These are phyloP conservation scores for Clavispora vitiphila DNA, from an alignment of 805 yeast species.

Conservation along the genomic window DNA sequence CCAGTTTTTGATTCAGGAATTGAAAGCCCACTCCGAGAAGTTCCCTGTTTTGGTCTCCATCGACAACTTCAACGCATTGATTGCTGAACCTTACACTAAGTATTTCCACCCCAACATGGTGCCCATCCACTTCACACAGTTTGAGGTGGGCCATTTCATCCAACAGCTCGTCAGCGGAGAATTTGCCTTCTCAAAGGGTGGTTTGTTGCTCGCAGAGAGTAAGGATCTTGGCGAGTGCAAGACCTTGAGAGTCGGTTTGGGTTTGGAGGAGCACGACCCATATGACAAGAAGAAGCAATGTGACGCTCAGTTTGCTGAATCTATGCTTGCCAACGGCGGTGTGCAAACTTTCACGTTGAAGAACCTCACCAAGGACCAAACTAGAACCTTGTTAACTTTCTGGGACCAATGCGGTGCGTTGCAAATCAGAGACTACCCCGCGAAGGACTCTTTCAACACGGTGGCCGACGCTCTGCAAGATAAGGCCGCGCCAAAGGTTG, in stretches of 20 bases:
- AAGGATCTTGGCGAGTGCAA: constrained; percentile 42
- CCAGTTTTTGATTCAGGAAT: constrained; percentile 50
- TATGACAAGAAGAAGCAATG: constrained; percentile 47
- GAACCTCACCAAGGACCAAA: constrained; percentile 27
- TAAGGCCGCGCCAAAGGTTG: constrained; percentile 10
- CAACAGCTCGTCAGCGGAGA: constrained; percentile 53
- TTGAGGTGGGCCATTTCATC: constrained; percentile 60
- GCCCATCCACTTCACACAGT: constrained; percentile 52
- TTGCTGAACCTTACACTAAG: constrained; percentile 49
- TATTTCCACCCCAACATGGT: constrained; percentile 56
- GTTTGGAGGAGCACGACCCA: constrained; percentile 47
- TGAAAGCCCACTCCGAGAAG: constrained; percentile 40
- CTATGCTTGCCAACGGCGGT: constrained; percentile 36
- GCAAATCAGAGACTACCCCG: constrained; percentile 29
- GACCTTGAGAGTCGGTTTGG: constrained; percentile 60
- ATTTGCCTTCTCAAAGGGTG: constrained; percentile 52
- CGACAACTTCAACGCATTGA: constrained; percentile 67
- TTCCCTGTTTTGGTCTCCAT: constrained; percentile 64
- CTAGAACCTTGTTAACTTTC: constrained; percentile 27
- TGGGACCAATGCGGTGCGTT: constrained; percentile 30
- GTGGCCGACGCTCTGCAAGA: constrained; percentile 11
- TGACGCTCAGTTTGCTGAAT: constrained; percentile 52
- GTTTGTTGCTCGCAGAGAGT: constrained; percentile 59
- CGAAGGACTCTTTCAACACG: constrained; percentile 18
- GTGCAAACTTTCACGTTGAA: constrained; percentile 23